Percentiles rank a stretch among this genome's conserved stretches.
Conservation (phyloP, 2,329 filamentous ascomycete genomes). For the Fusarium haematococcum region DNA sequence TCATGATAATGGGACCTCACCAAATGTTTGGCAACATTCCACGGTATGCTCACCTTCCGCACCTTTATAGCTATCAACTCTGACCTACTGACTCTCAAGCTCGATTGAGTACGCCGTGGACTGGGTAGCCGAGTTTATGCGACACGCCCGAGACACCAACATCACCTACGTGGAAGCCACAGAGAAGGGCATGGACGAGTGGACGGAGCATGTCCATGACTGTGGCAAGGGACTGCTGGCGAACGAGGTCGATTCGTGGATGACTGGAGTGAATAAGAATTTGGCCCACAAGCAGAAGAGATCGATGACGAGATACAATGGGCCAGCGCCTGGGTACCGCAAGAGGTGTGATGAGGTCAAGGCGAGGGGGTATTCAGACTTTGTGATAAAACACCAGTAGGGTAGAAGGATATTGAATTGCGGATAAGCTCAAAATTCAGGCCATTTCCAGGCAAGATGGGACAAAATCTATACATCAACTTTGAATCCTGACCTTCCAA, state of each 20-base stretch:
- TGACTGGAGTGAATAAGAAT: conserved; percentile 67
- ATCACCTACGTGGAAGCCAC: conserved; percentile 55
- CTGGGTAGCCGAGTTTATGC: conserved; percentile 52
- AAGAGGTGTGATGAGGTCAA: conserved; percentile 51
- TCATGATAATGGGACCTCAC: conserved; percentile 58
- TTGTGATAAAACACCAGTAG: conserved; percentile 11
- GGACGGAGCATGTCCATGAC: conserved; percentile 62
- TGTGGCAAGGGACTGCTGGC: conserved; percentile 58
- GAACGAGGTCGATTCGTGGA: conserved; percentile 59
- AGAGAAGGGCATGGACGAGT: conserved; percentile 51
- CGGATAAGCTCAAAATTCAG: background rate
- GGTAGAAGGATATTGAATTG: background rate
- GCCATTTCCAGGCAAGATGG: no score
- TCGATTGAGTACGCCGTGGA: conserved; percentile 56
- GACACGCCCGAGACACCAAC: conserved; percentile 46
- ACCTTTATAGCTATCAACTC: background rate
- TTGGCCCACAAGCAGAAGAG: conserved; percentile 58
- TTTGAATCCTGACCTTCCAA: background rate
- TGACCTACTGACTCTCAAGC: background rate
- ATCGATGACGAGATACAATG: conserved; percentile 60
- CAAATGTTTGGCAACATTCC: conserved; percentile 59
- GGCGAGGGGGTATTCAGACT: conserved; percentile 38
- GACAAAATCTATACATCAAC: background rate
- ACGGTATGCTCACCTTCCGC: conserved; percentile 34
- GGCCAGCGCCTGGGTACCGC: conserved; percentile 57